Conservation (phyloP, 2,329 filamentous ascomycete genomes). For the Chrysosporium queenslandicum region DNA sequence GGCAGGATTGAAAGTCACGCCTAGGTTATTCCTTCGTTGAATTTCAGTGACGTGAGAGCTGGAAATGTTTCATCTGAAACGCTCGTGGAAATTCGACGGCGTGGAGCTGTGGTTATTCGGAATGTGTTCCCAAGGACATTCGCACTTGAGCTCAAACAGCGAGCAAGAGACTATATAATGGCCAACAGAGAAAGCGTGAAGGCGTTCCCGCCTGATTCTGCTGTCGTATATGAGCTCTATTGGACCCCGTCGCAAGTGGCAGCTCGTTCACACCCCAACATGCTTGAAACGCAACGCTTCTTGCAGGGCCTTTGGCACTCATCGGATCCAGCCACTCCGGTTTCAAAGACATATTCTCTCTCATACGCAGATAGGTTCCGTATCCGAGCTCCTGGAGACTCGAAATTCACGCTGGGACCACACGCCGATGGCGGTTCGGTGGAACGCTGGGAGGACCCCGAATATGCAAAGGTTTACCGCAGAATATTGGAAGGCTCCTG, state of each 20-base stretch:
- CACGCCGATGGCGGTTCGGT: conserved; percentile 66
- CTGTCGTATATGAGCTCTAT: conserved; percentile 66
- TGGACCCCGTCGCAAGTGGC: conserved; percentile 61
- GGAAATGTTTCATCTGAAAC: conserved; percentile 28
- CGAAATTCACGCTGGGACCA: conserved; percentile 59
- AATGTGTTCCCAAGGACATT: conserved; percentile 55
- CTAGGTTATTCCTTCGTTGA: conserved; percentile 36
- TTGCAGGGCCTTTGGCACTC: conserved; percentile 58
- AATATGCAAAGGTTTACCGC: conserved; percentile 65
- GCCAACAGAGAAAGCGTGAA: conserved; percentile 24
- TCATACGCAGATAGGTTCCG: conserved; percentile 63
- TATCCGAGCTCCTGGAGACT: conserved; percentile 62
- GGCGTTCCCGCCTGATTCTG: conserved; percentile 56
- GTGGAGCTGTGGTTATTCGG: conserved; percentile 55
- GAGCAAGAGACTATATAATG: conserved; percentile 53
- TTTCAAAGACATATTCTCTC: conserved; percentile 50
- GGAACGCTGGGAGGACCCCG: conserved; percentile 62
- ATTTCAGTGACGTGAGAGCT: conserved; percentile 33
- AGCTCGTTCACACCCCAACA: conserved; percentile 56
- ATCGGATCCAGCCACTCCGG: conserved; percentile 37
- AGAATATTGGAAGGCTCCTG: conserved; percentile 62
- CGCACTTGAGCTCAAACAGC: conserved; percentile 55
- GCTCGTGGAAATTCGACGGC: conserved; percentile 43
- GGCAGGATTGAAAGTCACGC: neutral
- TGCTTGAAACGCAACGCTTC: conserved; percentile 51